Conservation (phyloP, 148 eudicot genomes). For the Pouteria glomerata region DNA sequence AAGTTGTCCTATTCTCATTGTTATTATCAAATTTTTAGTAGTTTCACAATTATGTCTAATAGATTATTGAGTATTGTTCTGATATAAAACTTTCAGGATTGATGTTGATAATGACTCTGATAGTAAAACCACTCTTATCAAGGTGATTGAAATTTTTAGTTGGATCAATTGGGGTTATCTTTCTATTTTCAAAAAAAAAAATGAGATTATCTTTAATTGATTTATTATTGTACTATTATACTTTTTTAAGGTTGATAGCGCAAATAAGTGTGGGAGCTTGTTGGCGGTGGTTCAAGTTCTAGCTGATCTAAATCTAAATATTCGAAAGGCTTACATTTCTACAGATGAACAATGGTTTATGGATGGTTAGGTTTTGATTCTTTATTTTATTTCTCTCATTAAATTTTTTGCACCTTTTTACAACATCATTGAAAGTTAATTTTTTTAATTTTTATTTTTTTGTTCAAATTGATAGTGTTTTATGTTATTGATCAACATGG, state of each 20-base stretch:
- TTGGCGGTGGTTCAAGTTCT: constrained; percentile 66
- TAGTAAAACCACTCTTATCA: constrained; percentile 67
- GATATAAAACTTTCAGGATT: constrained; percentile 48
- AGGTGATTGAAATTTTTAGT: constrained; percentile 55
- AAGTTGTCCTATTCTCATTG: too few species aligned
- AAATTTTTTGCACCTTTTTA: background rate
- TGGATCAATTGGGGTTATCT: background rate
- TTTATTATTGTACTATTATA: too few species aligned
- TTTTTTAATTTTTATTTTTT: too few species aligned
- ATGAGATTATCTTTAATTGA: background rate
- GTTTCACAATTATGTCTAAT: background rate
- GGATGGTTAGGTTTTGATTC: constrained; percentile 43
- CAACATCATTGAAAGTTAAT: background rate
- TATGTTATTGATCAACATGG: constrained; percentile 77
- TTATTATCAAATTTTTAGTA: background rate
- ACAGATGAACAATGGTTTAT: constrained; percentile 75
- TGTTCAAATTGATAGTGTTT: too few species aligned
- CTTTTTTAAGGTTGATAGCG: constrained; percentile 79
- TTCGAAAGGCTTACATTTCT: constrained; percentile 54
- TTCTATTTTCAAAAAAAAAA: too few species aligned
- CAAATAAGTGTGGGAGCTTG: constrained; percentile 61
- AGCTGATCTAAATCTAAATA: constrained; percentile 45
- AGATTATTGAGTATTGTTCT: constrained; percentile 5
- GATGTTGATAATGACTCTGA: constrained; percentile 72
- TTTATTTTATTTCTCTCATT: background rate